Conservation (phyloP, 208 protist genomes). For the Balamuthia mandrillaris region DNA sequence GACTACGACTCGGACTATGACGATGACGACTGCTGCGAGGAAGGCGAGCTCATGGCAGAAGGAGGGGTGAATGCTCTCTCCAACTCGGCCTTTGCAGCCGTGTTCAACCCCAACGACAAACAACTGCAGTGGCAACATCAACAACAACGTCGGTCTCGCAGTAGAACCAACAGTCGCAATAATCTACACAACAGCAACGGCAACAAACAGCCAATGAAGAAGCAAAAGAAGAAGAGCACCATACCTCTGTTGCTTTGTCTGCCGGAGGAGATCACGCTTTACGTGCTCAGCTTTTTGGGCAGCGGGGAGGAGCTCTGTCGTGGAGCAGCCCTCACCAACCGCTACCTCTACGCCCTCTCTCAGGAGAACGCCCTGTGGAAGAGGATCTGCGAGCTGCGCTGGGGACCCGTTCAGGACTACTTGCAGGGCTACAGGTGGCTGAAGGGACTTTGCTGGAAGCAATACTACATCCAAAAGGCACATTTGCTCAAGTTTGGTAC, state of each 20-base stretch:
- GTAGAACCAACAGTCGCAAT: neutral
- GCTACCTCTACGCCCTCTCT: neutral
- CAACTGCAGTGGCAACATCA: neutral
- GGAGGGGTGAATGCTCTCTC: neutral
- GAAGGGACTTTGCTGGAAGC: neutral
- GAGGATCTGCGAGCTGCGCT: neutral
- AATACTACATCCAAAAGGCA: slow-evolving; percentile 3
- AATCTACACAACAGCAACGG: neutral
- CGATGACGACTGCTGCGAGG: neutral
- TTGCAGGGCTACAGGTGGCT: neutral
- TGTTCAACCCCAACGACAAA: neutral
- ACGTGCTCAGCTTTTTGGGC: neutral
- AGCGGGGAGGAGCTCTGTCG: neutral
- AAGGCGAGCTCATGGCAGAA: neutral
- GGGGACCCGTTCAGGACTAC: slow-evolving; percentile 1
- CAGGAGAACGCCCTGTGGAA: slow-evolving; percentile 27
- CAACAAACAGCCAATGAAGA: neutral
- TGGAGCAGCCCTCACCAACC: neutral
- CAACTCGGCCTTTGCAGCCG: neutral
- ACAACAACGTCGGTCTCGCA: neutral
- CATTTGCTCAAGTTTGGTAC: neutral
- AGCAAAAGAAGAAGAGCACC: neutral
- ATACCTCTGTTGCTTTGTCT: neutral
- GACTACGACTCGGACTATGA: neutral
- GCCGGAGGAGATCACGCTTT: slow-evolving; percentile 6